Evolutionary conservation across 805 yeast genomes (phyloP).

Genomic region (Millerozyma acaciae): DNA sequence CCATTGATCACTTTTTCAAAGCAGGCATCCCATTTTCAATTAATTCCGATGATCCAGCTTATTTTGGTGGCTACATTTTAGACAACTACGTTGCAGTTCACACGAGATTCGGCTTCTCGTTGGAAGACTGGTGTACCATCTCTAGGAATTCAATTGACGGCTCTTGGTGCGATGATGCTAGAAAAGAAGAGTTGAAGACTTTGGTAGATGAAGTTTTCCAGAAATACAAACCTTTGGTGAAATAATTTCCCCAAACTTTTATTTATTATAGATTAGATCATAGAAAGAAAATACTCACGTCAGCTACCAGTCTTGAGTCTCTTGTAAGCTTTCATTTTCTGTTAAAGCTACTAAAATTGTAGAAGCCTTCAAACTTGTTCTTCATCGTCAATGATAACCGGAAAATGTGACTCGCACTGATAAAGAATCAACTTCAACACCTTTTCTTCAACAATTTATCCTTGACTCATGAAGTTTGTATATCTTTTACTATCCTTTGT

Average conservation of each 20-base stretch:
- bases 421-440: too few species aligned
- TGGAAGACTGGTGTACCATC: constrained; percentile 58
- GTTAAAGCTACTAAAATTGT: too few species aligned
- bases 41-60: constrained; percentile 52
- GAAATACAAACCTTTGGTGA: constrained; percentile 28
- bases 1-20: constrained; percentile 58
- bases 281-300: too few species aligned
- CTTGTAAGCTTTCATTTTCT: too few species aligned
- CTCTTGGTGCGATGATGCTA: constrained; percentile 62
- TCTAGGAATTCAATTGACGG: constrained; percentile 67
- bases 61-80: constrained; percentile 79
- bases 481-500: too few species aligned
- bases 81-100: constrained; percentile 72
- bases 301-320: too few species aligned
- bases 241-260: not conserved
- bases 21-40: constrained; percentile 65
- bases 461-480: too few species aligned
- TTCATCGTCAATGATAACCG: too few species aligned
- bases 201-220: constrained; percentile 41
- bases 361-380: too few species aligned
- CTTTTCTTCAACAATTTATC: too few species aligned
- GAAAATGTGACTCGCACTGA: too few species aligned
- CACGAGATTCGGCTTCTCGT: constrained; percentile 55
- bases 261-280: too few species aligned
- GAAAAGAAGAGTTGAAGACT: constrained; percentile 47